These are phyloP conservation scores for Colletotrichum gloeosporioides DNA, from an alignment of 2,329 filamentous ascomycete species.

Conservation along the genomic window DNA sequence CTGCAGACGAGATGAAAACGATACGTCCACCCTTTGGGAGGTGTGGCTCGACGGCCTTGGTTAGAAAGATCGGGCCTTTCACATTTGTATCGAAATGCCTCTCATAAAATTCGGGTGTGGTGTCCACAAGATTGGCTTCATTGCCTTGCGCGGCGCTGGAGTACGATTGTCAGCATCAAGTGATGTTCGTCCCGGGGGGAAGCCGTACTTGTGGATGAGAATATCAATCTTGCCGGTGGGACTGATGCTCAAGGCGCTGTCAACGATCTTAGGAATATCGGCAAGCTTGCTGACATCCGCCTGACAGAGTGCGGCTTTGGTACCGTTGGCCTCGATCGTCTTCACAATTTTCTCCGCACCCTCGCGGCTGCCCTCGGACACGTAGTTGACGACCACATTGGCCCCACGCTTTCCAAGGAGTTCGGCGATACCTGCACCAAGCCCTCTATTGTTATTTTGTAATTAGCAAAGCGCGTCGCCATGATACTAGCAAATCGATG, in stretches of 20 bases:
- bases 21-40: conserved; percentile 34
- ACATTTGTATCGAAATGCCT: conserved; percentile 2
- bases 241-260: conserved; percentile 24
- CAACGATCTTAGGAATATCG: conserved; percentile 24
- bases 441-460: conserved; percentile 29
- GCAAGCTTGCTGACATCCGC: conserved; percentile 23
- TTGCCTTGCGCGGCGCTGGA: not conserved
- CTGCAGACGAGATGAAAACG: conserved; percentile 35
- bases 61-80: conserved; percentile 31
- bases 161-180: not conserved
- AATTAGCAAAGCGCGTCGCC: not conserved
- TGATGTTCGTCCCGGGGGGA: not conserved
- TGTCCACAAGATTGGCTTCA: not conserved
- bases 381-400: conserved; percentile 27
- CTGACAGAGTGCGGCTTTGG: conserved; percentile 19
- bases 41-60: conserved; percentile 32
- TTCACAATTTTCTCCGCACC: conserved; percentile 23
- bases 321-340: conserved; percentile 19
- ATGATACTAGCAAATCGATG: not conserved
- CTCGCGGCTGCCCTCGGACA: conserved; percentile 18
- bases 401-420: conserved; percentile 66
- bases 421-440: conserved; percentile 67
- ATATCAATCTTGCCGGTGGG: conserved; percentile 29
- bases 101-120: not conserved
- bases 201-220: conserved; percentile 26